Evolutionary conservation across 2,329 filamentous ascomycete genomes (phyloP).

Genomic region (Hirsutella thompsonii): DNA sequence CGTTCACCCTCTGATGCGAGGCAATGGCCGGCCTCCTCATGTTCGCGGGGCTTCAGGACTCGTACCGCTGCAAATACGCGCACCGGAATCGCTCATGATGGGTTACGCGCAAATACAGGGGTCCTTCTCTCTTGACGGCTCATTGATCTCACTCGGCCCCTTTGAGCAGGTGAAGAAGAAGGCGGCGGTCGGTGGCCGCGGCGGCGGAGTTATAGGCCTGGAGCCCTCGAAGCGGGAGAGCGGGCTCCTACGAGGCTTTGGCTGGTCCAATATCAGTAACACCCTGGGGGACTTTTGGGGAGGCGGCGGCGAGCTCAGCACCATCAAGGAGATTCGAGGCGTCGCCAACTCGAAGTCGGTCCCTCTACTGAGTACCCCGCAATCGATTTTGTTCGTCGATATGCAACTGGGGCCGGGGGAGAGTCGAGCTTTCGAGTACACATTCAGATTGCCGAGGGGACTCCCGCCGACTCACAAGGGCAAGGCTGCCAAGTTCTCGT

Average conservation of each 20-base stretch:
- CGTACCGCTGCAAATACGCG: slow-evolving; percentile 27
- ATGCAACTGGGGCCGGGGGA: slow-evolving; percentile 78
- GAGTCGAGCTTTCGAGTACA: slow-evolving; percentile 76
- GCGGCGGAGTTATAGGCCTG: slow-evolving; percentile 73
- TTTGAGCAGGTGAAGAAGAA: slow-evolving; percentile 97
- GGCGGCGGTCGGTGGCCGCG: slow-evolving; percentile 76
- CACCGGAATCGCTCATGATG: slow-evolving; percentile 86
- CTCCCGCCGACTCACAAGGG: slow-evolving; percentile 86
- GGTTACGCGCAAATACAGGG: slow-evolving; percentile 91
- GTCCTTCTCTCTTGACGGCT: slow-evolving; percentile 83
- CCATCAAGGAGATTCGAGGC: slow-evolving; percentile 89
- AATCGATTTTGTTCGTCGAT: slow-evolving; percentile 93
- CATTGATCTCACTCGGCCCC: slow-evolving; percentile 73
- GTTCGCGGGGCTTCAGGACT: slow-evolving; percentile 33
- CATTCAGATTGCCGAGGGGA: slow-evolving; percentile 73
- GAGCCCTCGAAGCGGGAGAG: slow-evolving; percentile 62
- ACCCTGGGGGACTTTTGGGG: slow-evolving; percentile 82
- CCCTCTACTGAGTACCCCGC: slow-evolving; percentile 84
- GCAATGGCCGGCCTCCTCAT: slow-evolving; percentile 27
- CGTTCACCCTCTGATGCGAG: slow-evolving; percentile 29
- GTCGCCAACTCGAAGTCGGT: slow-evolving; percentile 76
- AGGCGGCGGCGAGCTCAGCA: slow-evolving; percentile 77
- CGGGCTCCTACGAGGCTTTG: slow-evolving; percentile 70
- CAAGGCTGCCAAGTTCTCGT: slow-evolving; percentile 86
- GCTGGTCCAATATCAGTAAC: slow-evolving; percentile 78